Percentiles rank a stretch among this genome's conserved stretches.
These are phyloP conservation scores for Fusarium longipes DNA, from an alignment of 2,329 filamentous ascomycete species.

Conservation along the genomic window DNA sequence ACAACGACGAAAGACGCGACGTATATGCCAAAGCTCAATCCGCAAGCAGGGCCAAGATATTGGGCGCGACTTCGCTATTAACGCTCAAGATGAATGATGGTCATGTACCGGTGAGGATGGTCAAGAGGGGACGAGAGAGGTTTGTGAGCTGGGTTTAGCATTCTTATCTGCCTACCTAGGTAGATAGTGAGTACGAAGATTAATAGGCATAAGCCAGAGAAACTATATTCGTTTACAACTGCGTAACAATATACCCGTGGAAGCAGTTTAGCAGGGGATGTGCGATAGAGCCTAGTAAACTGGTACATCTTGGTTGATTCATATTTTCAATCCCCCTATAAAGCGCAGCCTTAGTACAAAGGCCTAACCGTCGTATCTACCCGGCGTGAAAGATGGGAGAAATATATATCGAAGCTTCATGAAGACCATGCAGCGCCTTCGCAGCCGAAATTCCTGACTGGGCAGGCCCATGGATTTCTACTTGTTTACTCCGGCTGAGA, in stretches of 20 bases:
- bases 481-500: neutral
- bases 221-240: neutral
- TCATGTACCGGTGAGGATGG: conserved; percentile 74
- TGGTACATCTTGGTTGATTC: too few relatives aligned
- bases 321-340: neutral
- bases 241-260: too few relatives aligned
- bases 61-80: conserved; percentile 69
- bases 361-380: neutral
- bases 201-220: neutral
- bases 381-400: neutral
- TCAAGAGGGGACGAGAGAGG: conserved; percentile 75
- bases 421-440: neutral
- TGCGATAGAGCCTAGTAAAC: too few relatives aligned
- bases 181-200: too few relatives aligned
- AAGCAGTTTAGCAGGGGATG: neutral
- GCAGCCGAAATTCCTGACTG: neutral
- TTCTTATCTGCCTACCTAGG: neutral
- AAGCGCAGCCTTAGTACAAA: neutral
- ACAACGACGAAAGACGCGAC: conserved; percentile 55
- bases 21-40: conserved; percentile 72
- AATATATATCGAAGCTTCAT: too few relatives aligned
- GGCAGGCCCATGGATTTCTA: neutral
- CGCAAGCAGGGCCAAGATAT: conserved; percentile 63
- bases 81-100: conserved; percentile 77
- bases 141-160: conserved; percentile 61